These are phyloP conservation scores for Thelonectria blattea DNA, from an alignment of 2,329 filamentous ascomycete genomes.

Conservation along the genomic window DNA sequence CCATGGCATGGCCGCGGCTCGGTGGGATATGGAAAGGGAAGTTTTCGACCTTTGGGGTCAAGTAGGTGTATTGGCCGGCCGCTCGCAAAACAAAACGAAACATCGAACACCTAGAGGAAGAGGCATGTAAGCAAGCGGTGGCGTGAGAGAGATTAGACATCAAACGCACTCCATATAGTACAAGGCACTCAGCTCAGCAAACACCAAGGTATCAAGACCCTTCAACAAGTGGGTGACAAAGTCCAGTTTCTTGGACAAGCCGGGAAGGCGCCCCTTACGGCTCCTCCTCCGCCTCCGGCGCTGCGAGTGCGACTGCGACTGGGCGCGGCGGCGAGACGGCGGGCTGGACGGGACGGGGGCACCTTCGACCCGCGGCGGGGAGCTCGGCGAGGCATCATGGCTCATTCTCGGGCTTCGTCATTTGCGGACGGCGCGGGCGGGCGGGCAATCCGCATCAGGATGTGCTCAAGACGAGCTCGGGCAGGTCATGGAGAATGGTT, in stretches of 20 bases:
- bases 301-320: slow-evolving; percentile 33
- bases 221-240: slow-evolving; percentile 66
- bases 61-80: slow-evolving; percentile 66
- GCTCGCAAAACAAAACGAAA: slow-evolving; percentile 66
- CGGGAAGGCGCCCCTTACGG: slow-evolving; percentile 46
- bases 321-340: slow-evolving; percentile 18
- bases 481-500: slow-evolving; percentile 32
- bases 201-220: slow-evolving; percentile 67
- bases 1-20: slow-evolving; percentile 61
- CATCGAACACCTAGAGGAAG: slow-evolving; percentile 64
- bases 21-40: slow-evolving; percentile 63
- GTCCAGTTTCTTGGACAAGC: slow-evolving; percentile 62
- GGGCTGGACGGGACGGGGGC: slow-evolving; percentile 10
- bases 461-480: slow-evolving; percentile 35
- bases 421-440: slow-evolving; percentile 36
- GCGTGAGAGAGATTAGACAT: neutral
- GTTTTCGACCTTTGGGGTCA: slow-evolving; percentile 66
- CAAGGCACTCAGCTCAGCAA: slow-evolving; percentile 67
- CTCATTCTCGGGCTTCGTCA: slow-evolving; percentile 54
- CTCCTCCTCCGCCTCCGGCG: slow-evolving; percentile 46
- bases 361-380: slow-evolving; percentile 43
- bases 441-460: slow-evolving; percentile 37
- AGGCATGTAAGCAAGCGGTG: neutral
- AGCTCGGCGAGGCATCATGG: slow-evolving; percentile 55
- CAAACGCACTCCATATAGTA: slow-evolving; percentile 74